These are phyloP conservation scores for Populus hybrid DNA, from an alignment of 441 rosid species.

Conservation along the genomic window DNA sequence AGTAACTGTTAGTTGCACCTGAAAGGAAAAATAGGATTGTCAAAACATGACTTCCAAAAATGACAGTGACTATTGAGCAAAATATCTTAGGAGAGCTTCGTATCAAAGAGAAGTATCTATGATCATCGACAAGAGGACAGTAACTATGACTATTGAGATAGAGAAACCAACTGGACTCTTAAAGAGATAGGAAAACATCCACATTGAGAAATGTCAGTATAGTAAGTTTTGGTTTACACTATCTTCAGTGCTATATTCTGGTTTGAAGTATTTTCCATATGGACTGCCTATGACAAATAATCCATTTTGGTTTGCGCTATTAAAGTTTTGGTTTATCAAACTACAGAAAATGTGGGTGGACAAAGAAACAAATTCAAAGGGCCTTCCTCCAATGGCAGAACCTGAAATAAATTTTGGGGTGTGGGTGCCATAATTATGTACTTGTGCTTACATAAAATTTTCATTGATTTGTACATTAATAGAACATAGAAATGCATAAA, in stretches of 20 bases:
- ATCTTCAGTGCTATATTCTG: not conserved
- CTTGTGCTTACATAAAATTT: not conserved
- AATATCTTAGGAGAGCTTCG: not conserved
- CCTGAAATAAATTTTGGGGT: not conserved
- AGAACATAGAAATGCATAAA: not conserved
- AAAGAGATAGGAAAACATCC: not conserved
- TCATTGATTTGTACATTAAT: not conserved
- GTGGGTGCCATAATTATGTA: too few species aligned
- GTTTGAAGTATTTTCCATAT: not conserved
- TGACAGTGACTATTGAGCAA: slow-evolving; percentile 1
- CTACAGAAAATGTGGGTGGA: not conserved
- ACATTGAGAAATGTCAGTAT: not conserved
- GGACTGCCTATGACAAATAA: not conserved
- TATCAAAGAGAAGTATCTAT: not conserved
- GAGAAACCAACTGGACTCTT: not conserved
- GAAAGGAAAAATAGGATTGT: slow-evolving; percentile 15
- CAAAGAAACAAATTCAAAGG: not conserved
- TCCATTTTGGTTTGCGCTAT: not conserved
- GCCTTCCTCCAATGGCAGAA: not conserved
- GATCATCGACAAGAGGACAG: not conserved
- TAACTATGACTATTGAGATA: not conserved
- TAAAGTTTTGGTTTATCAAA: not conserved
- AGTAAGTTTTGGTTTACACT: not conserved
- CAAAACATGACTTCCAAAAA: slow-evolving; percentile 13
- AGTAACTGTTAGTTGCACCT: slow-evolving; percentile 90